Base-by-base conservation (phyloP, 1,284 basidiomycete species). In the Trichosporon sp. region DNA sequence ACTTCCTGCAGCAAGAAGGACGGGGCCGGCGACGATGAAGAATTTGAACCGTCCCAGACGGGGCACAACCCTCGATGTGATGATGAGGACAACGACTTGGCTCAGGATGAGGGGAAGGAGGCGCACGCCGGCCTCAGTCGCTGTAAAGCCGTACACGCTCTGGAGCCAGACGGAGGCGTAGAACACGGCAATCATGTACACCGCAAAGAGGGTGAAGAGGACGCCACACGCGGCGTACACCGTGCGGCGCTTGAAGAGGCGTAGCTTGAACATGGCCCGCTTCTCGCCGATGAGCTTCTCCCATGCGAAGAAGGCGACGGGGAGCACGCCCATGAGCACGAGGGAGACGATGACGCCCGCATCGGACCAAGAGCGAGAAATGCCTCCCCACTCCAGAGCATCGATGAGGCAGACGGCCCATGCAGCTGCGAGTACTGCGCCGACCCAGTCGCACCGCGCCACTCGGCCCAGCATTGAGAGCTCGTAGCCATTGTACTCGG, bases 261-360 rank as follows among this genome's bases (percentile, higher is more conserved):
- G 65, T n/a, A 86, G 76, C 37, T 83, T 81, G 68, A 86, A 78
- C 80, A 85, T 85, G 21, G 79, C 79, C 19, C 77, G 74, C n/a
- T 84, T 78, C 26, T 71, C 67, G 0, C 81, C 83, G 56, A 84
- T 64, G 71, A 75, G 85, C 73, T 73, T 78, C 69, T 85, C 83
- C 73, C 79, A 85, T 0, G 70, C 43, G 65, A 83, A 31, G 73
- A 86, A 83, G 48, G 82, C 46, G 10, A 76, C 67, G 6, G 78
- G 70, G 3, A 83, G 71, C 46, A 85, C 81, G 11, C 74, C 78
- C n/a, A 77, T 77, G 69, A 85, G 73, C 19, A 85, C 82, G 68
- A 84, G 76, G 37, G 75, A 78, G 65, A 77, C 81, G 70, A 87
- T 82, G 64, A 86, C 84, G 2, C 77, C 70, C 1, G 76, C 82